These are phyloP conservation scores for Platismatia glauca DNA, from an alignment of 495 filamentous ascomycete species.

Conservation along the genomic window DNA sequence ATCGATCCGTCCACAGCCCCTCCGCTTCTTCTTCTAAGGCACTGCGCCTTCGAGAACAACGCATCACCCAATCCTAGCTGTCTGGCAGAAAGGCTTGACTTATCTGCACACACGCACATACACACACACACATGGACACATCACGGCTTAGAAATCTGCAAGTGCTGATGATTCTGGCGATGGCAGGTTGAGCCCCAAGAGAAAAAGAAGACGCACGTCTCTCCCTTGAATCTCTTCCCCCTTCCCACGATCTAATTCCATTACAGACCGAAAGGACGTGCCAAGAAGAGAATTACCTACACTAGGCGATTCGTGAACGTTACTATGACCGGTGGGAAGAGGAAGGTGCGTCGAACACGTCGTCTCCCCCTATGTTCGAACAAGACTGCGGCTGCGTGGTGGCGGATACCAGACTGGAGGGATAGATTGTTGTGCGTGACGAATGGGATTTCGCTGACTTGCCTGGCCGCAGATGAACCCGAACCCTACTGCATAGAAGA, in stretches of 20 bases:
- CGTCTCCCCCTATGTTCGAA: not conserved
- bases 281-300: conserved; percentile 95
- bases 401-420: not conserved
- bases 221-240: not conserved
- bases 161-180: conserved; percentile 22
- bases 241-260: not conserved
- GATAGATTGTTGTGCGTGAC: not conserved
- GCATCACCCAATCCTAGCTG: not conserved
- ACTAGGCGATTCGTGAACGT: conserved; percentile 99
- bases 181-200: conserved; percentile 75
- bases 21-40: conserved; percentile 15
- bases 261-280: conserved; percentile 79
- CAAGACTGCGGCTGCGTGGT: not conserved
- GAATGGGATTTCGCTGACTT: conserved; percentile 5
- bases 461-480: conserved; percentile 18
- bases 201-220: conserved; percentile 59
- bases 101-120: not conserved
- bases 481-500: conserved; percentile 15
- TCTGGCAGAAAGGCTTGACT: not conserved
- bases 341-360: conserved; percentile 61
- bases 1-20: conserved; percentile 10
- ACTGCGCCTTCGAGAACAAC: not conserved
- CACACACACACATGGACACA: too few relatives aligned
- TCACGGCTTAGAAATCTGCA: not conserved
- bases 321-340: conserved; percentile 97